phyloP scores from a whole-genome alignment of 129 eudicot species.

The Heracleum sosnowskyi region DNA sequence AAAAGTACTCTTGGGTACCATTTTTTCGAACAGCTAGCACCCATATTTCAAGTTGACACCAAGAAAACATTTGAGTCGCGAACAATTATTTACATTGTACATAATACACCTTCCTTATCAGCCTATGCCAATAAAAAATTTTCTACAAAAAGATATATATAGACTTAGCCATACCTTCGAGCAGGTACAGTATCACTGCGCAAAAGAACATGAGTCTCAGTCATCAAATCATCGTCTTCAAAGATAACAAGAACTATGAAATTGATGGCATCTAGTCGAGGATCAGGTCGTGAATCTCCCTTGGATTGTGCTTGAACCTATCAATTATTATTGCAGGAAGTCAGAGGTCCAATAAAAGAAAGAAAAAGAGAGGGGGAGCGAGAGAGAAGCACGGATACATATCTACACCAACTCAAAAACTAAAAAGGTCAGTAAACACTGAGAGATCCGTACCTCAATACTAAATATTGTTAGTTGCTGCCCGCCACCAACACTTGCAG shows the following conservation, averaged over 20 bases:
- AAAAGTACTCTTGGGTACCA: background rate
- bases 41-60: background rate
- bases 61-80: background rate
- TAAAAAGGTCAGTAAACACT: background rate
- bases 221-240: constrained; percentile 49
- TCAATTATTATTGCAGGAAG: constrained; percentile 15
- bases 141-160: background rate
- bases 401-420: background rate
- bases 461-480: constrained; percentile 92
- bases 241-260: constrained; percentile 53
- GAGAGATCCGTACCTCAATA: constrained; percentile 48
- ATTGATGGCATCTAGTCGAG: constrained; percentile 77
- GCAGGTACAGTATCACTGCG: constrained; percentile 31
- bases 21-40: background rate
- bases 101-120: background rate
- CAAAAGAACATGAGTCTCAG: constrained; percentile 48
- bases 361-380: background rate
- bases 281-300: constrained; percentile 85
- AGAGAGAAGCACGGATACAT: background rate
- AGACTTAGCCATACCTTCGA: constrained; percentile 27
- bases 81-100: background rate
- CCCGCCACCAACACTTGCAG: constrained; percentile 82
- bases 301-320: constrained; percentile 89
- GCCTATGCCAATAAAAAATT: background rate
- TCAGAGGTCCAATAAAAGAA: constrained; percentile 6